phyloP scores from a whole-genome alignment of 805 yeast genomes.

The Candida anglica region DNA sequence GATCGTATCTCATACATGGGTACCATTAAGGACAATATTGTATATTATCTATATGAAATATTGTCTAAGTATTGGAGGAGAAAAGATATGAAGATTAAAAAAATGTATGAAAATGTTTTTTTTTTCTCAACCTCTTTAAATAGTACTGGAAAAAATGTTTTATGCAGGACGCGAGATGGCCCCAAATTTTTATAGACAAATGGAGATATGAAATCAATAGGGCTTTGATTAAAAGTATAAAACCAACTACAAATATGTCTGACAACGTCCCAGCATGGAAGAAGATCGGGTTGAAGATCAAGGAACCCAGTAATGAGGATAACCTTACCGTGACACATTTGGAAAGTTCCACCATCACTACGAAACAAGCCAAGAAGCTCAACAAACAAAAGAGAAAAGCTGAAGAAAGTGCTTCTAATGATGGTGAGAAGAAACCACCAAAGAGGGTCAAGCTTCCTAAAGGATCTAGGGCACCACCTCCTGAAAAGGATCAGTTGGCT shows the following conservation, averaged over 20 bases:
- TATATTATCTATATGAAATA: too few species aligned
- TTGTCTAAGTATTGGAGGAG: too few species aligned
- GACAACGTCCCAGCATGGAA: constrained; percentile 70
- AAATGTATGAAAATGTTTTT: neutral
- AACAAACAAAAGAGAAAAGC: constrained; percentile 27
- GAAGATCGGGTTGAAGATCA: constrained; percentile 63
- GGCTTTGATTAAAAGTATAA: too few species aligned
- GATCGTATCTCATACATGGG: too few species aligned
- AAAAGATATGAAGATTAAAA: too few species aligned
- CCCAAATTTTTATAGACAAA: too few species aligned
- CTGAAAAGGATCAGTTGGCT: constrained; percentile 70
- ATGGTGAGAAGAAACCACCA: constrained; percentile 53
- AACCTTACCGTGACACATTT: constrained; percentile 39
- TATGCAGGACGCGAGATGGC: too few species aligned
- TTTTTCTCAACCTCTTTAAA: neutral
- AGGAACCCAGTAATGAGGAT: constrained; percentile 43
- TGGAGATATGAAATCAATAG: too few species aligned
- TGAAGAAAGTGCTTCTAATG: constrained; percentile 14
- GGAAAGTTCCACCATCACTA: constrained; percentile 37
- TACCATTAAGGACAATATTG: too few species aligned
- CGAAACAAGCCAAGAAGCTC: constrained; percentile 40
- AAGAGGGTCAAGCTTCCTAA: constrained; percentile 70
- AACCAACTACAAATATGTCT: too few species aligned
- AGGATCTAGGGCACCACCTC: constrained; percentile 62
- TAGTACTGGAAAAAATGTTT: too few species aligned